These are phyloP conservation scores for Chrysosporium keratinophilum DNA, from an alignment of 2,329 filamentous ascomycete species.

Conservation along the genomic window DNA sequence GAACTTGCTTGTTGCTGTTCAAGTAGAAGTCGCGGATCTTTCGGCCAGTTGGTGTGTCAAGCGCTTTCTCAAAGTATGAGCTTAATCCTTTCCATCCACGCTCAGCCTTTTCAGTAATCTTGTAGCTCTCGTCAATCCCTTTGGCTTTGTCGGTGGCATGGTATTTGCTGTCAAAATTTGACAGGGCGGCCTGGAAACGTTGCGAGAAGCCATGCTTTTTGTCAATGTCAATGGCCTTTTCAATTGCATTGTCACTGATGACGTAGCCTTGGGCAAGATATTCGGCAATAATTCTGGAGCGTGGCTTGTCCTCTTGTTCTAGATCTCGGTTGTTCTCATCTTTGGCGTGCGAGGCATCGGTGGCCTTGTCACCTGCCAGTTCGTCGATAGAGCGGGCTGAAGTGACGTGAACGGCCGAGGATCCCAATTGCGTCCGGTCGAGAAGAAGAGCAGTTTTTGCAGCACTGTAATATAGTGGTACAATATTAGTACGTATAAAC, in stretches of 20 bases:
- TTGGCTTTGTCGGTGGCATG: slow-evolving; percentile 79
- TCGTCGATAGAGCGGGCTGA: slow-evolving; percentile 59
- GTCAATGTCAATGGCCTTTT: slow-evolving; percentile 78
- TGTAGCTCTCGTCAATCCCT: slow-evolving; percentile 74
- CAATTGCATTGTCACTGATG: slow-evolving; percentile 64
- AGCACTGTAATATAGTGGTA: slow-evolving; percentile 39
- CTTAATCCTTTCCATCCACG: slow-evolving; percentile 57
- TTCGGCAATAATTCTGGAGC: slow-evolving; percentile 84
- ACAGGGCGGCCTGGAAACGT: slow-evolving; percentile 67
- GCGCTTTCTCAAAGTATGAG: slow-evolving; percentile 92
- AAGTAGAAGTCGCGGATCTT: slow-evolving; percentile 82
- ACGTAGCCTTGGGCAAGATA: slow-evolving; percentile 93
- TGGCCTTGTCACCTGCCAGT: slow-evolving; percentile 49
- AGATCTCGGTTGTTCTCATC: slow-evolving; percentile 56
- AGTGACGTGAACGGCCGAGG: slow-evolving; percentile 64
- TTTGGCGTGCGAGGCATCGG: slow-evolving; percentile 44
- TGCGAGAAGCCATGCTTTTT: slow-evolving; percentile 74
- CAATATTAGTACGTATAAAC: neutral
- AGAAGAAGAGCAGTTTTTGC: slow-evolving; percentile 94
- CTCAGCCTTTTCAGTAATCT: slow-evolving; percentile 63
- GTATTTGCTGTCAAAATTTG: slow-evolving; percentile 71
- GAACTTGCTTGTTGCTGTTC: slow-evolving; percentile 72
- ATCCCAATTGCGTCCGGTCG: slow-evolving; percentile 88
- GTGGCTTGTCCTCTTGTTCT: slow-evolving; percentile 92
- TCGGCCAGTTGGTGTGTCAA: slow-evolving; percentile 76